phyloP scores from a whole-genome alignment of 1,284 basidiomycete species.

The Malassezia obtusa region DNA sequence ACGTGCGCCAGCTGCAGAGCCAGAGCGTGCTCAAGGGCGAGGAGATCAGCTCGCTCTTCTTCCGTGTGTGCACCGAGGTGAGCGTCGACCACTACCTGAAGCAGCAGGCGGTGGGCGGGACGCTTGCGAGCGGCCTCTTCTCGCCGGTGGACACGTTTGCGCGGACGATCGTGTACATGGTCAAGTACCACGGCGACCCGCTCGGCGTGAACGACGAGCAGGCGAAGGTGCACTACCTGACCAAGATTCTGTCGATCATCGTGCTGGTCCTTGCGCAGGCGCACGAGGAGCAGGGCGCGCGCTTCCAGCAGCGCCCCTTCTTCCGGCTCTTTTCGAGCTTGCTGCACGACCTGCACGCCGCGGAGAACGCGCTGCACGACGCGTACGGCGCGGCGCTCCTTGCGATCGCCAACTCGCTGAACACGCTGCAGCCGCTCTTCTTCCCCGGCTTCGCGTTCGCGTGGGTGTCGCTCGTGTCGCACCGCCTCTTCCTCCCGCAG shows the following conservation, averaged over 20 bases:
- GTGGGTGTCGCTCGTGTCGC: conserved; percentile 93
- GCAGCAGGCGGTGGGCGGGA: conserved; percentile 67
- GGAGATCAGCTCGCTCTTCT: conserved; percentile 93
- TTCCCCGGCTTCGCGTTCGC: conserved; percentile 98
- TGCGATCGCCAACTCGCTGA: conserved; percentile 82
- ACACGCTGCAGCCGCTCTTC: conserved; percentile 87
- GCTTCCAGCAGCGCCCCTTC: conserved; percentile 96
- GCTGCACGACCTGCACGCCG: conserved; percentile 75
- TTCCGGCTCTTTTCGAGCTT: conserved; percentile 97
- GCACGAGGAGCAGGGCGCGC: conserved; percentile 81
- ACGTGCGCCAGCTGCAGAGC: conserved; percentile 88
- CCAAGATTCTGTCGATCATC: conserved; percentile 94
- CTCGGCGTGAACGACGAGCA: conserved; percentile 74
- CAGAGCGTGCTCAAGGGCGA: conserved; percentile 94
- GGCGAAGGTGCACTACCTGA: conserved; percentile 90
- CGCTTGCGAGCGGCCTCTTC: conserved; percentile 62
- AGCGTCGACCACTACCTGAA: conserved; percentile 86
- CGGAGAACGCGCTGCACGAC: conserved; percentile 67
- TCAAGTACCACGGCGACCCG: conserved; percentile 96
- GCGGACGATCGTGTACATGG: conserved; percentile 88
- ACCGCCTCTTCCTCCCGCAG: conserved; percentile 95
- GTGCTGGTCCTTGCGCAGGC: conserved; percentile 87
- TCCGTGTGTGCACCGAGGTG: conserved; percentile 91
- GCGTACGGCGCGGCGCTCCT: conserved; percentile 83
- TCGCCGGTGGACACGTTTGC: conserved; percentile 92